phyloP scores from a whole-genome alignment of 495 filamentous ascomycete species.

The Penicillium canariense region DNA sequence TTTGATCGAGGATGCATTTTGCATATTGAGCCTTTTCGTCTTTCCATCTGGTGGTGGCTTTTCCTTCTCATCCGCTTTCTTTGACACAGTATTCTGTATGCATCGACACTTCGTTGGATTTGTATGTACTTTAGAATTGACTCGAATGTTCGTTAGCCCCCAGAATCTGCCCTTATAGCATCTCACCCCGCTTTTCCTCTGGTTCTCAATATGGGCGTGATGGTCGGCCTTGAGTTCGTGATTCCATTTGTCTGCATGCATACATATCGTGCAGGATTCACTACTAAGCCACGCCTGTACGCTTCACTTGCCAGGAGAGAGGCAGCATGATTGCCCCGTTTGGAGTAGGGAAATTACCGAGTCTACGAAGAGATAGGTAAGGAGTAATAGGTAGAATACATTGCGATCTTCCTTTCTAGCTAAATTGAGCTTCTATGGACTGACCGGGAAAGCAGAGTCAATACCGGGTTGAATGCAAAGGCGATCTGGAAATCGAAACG shows the following conservation, averaged over 20 bases:
- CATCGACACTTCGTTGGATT: background rate
- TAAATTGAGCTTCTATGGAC: slow-evolving; percentile 8
- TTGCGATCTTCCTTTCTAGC: slow-evolving; percentile 16
- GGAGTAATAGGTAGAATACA: slow-evolving; percentile 8
- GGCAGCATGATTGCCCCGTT: too few relatives aligned
- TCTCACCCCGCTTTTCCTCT: too few relatives aligned
- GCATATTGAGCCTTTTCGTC: slow-evolving; percentile 6
- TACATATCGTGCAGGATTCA: background rate
- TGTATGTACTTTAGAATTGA: slow-evolving; percentile 17
- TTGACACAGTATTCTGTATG: slow-evolving; percentile 10
- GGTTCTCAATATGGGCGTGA: background rate
- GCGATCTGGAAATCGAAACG: background rate
- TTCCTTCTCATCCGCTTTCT: background rate
- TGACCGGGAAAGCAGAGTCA: slow-evolving; percentile 8
- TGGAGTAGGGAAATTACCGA: too few relatives aligned
- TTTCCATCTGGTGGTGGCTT: background rate
- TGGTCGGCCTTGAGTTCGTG: background rate
- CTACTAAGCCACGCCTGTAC: background rate
- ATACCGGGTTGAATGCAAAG: slow-evolving; percentile 6
- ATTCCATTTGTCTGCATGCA: slow-evolving; percentile 2
- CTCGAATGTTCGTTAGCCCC: background rate
- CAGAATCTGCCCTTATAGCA: too few relatives aligned
- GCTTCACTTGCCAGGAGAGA: background rate
- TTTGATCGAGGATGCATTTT: slow-evolving; percentile 4
- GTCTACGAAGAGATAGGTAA: too few relatives aligned